Conservation (phyloP, 129 eudicot genomes). For the Helichrysum umbraculigerum region DNA sequence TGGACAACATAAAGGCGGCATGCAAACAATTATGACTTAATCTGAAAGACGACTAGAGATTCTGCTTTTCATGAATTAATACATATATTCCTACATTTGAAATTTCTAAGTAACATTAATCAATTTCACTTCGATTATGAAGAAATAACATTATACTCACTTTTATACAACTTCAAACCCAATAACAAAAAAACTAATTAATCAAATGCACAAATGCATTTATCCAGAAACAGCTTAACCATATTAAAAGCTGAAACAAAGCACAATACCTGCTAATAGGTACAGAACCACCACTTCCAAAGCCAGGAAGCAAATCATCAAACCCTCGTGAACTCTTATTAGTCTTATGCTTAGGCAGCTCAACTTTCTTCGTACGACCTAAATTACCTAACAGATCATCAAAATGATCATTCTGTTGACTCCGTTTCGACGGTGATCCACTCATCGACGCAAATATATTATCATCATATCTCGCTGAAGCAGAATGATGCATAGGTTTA, state of each 20-base stretch:
- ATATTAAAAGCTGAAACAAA: neutral
- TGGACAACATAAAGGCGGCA: neutral
- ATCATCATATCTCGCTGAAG: slow-evolving; percentile 39
- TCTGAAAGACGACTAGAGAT: slow-evolving; percentile 4
- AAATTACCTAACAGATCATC: slow-evolving; percentile 81
- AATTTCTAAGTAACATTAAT: neutral
- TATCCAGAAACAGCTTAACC: slow-evolving; percentile 14
- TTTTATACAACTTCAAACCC: neutral
- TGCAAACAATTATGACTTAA: slow-evolving; percentile 1
- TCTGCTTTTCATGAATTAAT: slow-evolving; percentile 13
- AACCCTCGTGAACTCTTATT: slow-evolving; percentile 41
- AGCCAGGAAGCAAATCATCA: slow-evolving; percentile 85
- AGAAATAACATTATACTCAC: slow-evolving; percentile 11
- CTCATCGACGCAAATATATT: slow-evolving; percentile 57
- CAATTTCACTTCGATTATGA: too few species aligned
- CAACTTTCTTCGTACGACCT: slow-evolving; percentile 45
- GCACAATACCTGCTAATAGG: slow-evolving; percentile 57
- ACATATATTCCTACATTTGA: slow-evolving; percentile 10
- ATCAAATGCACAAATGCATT: slow-evolving; percentile 1
- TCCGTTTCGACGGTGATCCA: slow-evolving; percentile 39
- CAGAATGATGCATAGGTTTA: slow-evolving; percentile 38
- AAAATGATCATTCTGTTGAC: slow-evolving; percentile 49
- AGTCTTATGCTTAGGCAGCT: slow-evolving; percentile 18
- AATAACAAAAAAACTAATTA: slow-evolving; percentile 9
- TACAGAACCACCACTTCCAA: slow-evolving; percentile 60